Evolutionary conservation across 2,329 filamentous ascomycete genomes (phyloP).

Genomic region (Claviceps sp.): DNA sequence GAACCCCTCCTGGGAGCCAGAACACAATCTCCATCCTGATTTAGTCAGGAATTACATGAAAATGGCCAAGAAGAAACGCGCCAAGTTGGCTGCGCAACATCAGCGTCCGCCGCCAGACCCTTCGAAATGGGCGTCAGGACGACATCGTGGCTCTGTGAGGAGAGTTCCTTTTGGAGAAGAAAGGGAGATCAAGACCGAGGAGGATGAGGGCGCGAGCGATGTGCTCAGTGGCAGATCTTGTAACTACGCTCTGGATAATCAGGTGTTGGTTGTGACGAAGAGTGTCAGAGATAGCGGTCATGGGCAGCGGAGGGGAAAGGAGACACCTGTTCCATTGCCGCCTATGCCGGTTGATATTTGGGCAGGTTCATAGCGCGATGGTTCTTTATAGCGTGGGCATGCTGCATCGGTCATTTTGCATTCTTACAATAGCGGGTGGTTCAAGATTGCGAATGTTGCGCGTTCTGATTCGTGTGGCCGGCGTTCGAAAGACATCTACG

Average conservation of each 20-base stretch:
- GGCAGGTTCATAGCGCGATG: not conserved
- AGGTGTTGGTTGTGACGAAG: constrained; percentile 14
- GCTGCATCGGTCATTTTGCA: too few species aligned
- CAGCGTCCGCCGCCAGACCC: not conserved
- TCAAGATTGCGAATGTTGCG: too few species aligned
- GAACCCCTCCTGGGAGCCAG: constrained; percentile 46
- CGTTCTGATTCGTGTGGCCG: too few species aligned
- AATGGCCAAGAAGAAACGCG: constrained; percentile 13
- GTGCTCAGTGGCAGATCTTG: not conserved
- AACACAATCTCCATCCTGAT: constrained; percentile 30
- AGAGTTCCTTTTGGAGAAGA: constrained; percentile 3
- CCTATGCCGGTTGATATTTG: not conserved
- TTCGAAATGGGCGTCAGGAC: not conserved
- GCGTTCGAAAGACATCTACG: too few species aligned
- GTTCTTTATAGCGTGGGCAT: too few species aligned
- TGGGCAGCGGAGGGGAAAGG: not conserved
- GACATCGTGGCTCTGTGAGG: constrained; percentile 15
- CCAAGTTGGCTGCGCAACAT: constrained; percentile 2
- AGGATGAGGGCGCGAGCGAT: not conserved
- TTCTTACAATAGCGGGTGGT: too few species aligned
- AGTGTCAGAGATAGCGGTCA: not conserved
- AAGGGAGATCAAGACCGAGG: not conserved
- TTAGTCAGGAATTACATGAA: constrained; percentile 30
- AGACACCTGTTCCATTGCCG: not conserved
- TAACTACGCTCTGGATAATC: not conserved